A percentile compares a stretch with the other conserved stretches of the same genome.
phyloP scores from a whole-genome alignment of 192 early-diverging fungal species.

The Gigaspora rosea region DNA sequence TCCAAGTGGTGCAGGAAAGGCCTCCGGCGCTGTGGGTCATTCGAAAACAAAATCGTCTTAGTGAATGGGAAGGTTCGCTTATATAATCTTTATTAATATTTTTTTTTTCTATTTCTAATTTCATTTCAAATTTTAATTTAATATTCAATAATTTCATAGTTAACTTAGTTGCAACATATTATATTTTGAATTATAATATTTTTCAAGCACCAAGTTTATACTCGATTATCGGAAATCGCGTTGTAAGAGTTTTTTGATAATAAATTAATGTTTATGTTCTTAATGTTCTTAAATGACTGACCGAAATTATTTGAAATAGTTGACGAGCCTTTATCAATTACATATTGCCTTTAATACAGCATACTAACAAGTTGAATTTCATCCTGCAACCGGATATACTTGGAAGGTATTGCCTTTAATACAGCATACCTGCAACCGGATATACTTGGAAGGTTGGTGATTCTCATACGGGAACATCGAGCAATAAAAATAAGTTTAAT shows the following conservation, averaged over 20 bases:
- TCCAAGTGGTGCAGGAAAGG: slow-evolving; percentile 67
- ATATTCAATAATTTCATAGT: slow-evolving; percentile 37
- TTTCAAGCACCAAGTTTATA: slow-evolving; percentile 75
- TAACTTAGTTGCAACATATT: slow-evolving; percentile 62
- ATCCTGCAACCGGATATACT: slow-evolving; percentile 60
- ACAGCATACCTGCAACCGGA: slow-evolving; percentile 56
- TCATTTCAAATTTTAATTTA: not conserved
- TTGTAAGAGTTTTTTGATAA: slow-evolving; percentile 48
- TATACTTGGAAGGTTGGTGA: slow-evolving; percentile 53
- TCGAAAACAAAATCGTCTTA: slow-evolving; percentile 64
- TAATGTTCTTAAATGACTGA: not conserved
- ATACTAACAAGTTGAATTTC: slow-evolving; percentile 53
- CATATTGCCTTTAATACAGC: slow-evolving; percentile 61
- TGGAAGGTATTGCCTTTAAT: slow-evolving; percentile 68
- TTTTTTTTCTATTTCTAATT: not conserved
- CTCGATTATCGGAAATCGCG: slow-evolving; percentile 65
- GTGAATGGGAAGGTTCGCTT: slow-evolving; percentile 55
- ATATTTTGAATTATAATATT: slow-evolving; percentile 70
- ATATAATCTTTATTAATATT: not conserved
- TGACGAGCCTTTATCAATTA: slow-evolving; percentile 53
- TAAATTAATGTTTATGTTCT: not conserved
- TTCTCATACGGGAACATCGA: not conserved
- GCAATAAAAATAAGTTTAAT: not conserved
- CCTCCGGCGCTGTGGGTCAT: slow-evolving; percentile 70
- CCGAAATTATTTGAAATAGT: slow-evolving; percentile 32